Evolutionary conservation across 192 early-diverging fungal genomes (phyloP), one percentile per base, ranked within the genome.

Genomic region (Physocladia obscura): DNA sequence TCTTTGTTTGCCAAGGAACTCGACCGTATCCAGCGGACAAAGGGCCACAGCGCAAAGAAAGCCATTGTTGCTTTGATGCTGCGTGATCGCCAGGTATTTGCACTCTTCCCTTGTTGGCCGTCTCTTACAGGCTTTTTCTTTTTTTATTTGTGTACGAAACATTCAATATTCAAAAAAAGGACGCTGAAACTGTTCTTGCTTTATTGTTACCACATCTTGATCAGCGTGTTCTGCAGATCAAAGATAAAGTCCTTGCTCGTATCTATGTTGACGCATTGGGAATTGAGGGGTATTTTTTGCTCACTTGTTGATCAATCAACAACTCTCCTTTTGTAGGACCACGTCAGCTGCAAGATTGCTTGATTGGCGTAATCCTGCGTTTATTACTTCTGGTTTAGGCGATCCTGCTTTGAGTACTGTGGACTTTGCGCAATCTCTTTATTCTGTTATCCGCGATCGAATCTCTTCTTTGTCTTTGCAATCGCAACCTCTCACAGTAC

Each of bases 311-410:
- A 6, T 26, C 29, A 29, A 49, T 49, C 34, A 30, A 49, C 44
- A n/a, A 8, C 4, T 21, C 36, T 22, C 39, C 40, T 19, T 74
- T 17, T 54, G 48, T 19, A 79, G 79, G 8, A 91, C 91, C 1
- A 76, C 82, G 15, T 82, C 87, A 38, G 91, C 85, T 30, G 38
- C 81, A 35, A 87, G 88, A 21, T 88, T 95, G 0, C 86, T 90
- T 4, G 90, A 90, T 17, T 95, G 90, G 82, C 93, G 91, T 13
- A 76, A 76, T 39, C 79, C 80, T 15, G 49, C 40, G 35, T 44
- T 22, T 32, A 54, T n/a, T 24, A 13, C 48, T 31, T 49, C 32
- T 39, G 35, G 22, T 11, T 15, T 34, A 8, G 6, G 13, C 15
- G 57, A n/a, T 34, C 39, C 79, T 0, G 40, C 40, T 13, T n/a